These are phyloP conservation scores for Penicillium argentinense DNA, from an alignment of 495 filamentous ascomycete genomes.

Conservation along the genomic window DNA sequence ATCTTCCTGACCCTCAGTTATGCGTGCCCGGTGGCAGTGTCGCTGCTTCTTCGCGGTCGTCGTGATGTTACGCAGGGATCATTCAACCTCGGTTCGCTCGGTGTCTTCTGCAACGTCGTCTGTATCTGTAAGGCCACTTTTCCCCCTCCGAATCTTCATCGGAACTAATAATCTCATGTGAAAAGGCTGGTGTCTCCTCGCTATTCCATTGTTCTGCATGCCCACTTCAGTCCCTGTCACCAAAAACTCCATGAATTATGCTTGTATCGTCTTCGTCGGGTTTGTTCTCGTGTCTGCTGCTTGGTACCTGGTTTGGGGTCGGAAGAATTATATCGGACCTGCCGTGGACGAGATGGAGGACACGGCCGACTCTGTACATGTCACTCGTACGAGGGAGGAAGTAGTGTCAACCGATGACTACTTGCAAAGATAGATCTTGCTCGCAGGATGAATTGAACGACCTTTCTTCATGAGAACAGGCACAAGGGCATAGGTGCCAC, in stretches of 20 bases:
- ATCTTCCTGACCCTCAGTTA: constrained; percentile 56
- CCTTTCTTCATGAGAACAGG: too few relatives aligned
- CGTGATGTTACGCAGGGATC: constrained; percentile 42
- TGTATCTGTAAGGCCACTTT: constrained; percentile 43
- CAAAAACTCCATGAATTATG: constrained; percentile 50
- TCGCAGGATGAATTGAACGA: too few relatives aligned
- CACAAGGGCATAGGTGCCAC: too few relatives aligned
- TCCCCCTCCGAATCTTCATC: not conserved
- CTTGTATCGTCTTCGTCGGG: constrained; percentile 57
- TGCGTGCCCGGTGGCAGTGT: constrained; percentile 50
- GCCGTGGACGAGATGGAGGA: not conserved
- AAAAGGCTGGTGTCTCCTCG: constrained; percentile 56
- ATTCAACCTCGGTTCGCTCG: constrained; percentile 56
- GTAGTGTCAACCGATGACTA: not conserved
- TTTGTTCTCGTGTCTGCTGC: constrained; percentile 48
- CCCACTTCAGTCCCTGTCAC: constrained; percentile 36
- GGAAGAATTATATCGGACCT: constrained; percentile 29
- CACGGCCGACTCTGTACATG: not conserved
- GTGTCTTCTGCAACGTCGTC: constrained; percentile 53
- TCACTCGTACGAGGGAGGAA: not conserved
- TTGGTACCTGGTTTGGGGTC: constrained; percentile 67
- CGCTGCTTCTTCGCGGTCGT: constrained; percentile 43
- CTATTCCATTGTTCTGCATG: constrained; percentile 53
- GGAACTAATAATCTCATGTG: not conserved
- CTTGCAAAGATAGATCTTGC: too few relatives aligned